Percentiles rank a stretch among this genome's conserved stretches.
Evolutionary conservation across 2,329 filamentous ascomycete genomes (phyloP).

Genomic region (Diaporthe capsici): DNA sequence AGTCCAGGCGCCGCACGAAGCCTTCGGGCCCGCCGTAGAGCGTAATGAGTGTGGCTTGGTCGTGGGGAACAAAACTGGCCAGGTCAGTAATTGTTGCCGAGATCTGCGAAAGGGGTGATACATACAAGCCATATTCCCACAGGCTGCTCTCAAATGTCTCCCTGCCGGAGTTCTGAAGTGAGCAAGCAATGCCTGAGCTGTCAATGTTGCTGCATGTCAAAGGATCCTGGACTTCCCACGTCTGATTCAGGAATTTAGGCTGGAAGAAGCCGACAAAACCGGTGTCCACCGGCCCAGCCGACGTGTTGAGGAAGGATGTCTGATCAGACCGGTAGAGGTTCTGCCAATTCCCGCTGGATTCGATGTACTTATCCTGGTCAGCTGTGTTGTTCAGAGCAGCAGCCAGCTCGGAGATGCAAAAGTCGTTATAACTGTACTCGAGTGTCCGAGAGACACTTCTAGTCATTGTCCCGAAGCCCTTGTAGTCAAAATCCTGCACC

Average conservation of each 20-base stretch:
- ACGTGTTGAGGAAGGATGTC: constrained; percentile 59
- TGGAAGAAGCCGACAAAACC: constrained; percentile 80
- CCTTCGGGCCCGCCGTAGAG: constrained; percentile 71
- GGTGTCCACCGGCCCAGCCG: constrained; percentile 60
- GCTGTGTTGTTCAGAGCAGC: constrained; percentile 65
- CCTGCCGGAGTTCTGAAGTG: constrained; percentile 69
- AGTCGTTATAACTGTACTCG: constrained; percentile 86
- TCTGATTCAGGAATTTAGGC: constrained; percentile 76
- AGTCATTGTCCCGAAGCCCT: constrained; percentile 78
- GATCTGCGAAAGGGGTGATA: not conserved
- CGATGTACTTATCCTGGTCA: constrained; percentile 72
- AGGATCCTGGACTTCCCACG: constrained; percentile 78
- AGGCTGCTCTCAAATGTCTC: constrained; percentile 81
- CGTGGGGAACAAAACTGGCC: constrained; percentile 66
- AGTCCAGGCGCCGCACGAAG: constrained; percentile 73
- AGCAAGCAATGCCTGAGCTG: constrained; percentile 67
- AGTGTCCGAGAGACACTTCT: constrained; percentile 80
- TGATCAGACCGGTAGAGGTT: constrained; percentile 76
- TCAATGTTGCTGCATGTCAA: constrained; percentile 72
- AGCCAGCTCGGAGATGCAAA: constrained; percentile 75
- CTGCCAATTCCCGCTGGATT: constrained; percentile 74
- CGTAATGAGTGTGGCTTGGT: constrained; percentile 66
- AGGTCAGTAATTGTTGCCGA: not conserved
- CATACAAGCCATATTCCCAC: constrained; percentile 81
- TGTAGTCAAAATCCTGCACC: constrained; percentile 75